Evolutionary conservation across 1,284 basidiomycete species (phyloP), one percentile per base, ranked within the genome.

Genomic region (Porphyrellus sp.): DNA sequence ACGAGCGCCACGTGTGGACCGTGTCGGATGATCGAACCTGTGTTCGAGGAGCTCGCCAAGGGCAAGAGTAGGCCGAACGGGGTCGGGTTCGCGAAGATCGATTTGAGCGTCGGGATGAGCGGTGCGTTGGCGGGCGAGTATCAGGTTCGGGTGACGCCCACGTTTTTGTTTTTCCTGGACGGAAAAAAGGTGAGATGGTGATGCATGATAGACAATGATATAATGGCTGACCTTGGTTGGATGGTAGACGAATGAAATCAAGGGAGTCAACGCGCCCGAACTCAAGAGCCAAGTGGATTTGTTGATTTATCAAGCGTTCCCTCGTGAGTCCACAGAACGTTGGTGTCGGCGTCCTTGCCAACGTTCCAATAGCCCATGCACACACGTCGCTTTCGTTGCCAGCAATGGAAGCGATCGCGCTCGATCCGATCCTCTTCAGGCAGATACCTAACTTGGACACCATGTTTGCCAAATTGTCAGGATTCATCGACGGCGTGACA

Each of bases 121-220:
- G 64, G 73, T 8, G 71, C 73, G 43, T 71, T 93, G 24, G 89
- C 87, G 0, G 63, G 72, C 0, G 75, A 86, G 62, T 89, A 81
- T 72, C 74, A 79, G 4, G 81, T 96, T 1, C 69, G 78, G n/a
- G 91, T 79, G 0, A 94, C 90, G 1, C 92, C 93, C 4, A 93
- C 91, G 5, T 94, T 93, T 67, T 74, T 89, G 47, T 92, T 91
- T 72, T 94, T 92, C 74, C 67, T 85, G 58, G 77, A 89, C 55
- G 89, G 87, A 1, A 77, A 81, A 57, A 89, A 91, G 80, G 87
- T 86, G 41, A 43, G 73, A 27, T 1, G 30, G 27, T 2, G 31
- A 43, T 39, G 11, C 0, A 23, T 16, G 43, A 27, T 45, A 27
- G 20, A 25, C 15, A 16, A 38, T 42, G 7, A 12, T 35, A 13